Evolutionary conservation across 257 asterid genomes (phyloP), one percentile per base, ranked within the genome.

Genomic region (Solanum pinnatisectum): DNA sequence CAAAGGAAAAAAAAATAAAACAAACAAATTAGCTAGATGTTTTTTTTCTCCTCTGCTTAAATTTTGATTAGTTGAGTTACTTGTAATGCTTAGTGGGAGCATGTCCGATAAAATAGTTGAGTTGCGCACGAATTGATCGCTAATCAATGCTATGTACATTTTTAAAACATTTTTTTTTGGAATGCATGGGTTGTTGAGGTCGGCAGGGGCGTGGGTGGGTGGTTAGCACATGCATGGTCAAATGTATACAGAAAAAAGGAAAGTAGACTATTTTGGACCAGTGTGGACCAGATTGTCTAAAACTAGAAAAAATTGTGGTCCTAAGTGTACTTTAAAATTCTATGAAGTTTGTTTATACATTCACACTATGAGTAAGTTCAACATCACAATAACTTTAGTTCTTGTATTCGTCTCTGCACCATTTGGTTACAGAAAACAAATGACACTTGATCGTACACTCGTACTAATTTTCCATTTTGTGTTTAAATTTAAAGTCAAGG

Each of bases 401-500:
- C 1, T 5, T 40, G 35, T 23, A 14, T 42, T 42, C 63, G 37
- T 25, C 36, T 13, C 4, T 42, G 2, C 37, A 42, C 5, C 3
- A 35, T 73, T 20, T 20, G 8, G 8, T 49, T 49, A 7, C 3
- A 15, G 23, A 23, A 39, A 74, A 2, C 4, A 10, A 37, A 39
- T 6, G 22, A 23, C 1, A 77, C 8, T 79, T n/a, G 9, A 79
- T 79, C 1, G 0, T 79, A n/a, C 25, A 16, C 13, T 39, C 4
- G 14, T 23, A 3, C 36, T 78, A 10, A 78, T 44, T 44, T 79
- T 79, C 16, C 4, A 9, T 79, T 44, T 44, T 44, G 5, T 16
- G 25, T 1, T 2, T 25, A 14, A 79, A 7, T 37, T 85, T 84
- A 89, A 87, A 94, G 96, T 94, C 95, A 76, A 93, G 92, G 87